A percentile compares a stretch with the other conserved stretches of the same genome.
These are phyloP conservation scores for Exophiala lecanii-corni DNA, from an alignment of 2,329 filamentous ascomycete genomes.

Conservation along the genomic window DNA sequence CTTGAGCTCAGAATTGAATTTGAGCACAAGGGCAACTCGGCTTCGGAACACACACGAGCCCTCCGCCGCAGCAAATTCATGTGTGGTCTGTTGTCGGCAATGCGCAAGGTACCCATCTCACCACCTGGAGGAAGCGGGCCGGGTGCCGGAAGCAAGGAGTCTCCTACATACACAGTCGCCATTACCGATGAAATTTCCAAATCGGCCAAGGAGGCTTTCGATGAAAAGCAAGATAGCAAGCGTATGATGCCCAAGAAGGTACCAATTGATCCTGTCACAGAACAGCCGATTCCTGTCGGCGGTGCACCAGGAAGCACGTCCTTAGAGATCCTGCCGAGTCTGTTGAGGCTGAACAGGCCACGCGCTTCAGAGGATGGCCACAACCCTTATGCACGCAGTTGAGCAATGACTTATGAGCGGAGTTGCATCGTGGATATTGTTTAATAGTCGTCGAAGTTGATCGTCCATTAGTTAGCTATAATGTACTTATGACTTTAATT, in stretches of 20 bases:
- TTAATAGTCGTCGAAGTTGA: no score
- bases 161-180: slow-evolving; percentile 15
- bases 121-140: slow-evolving; percentile 10
- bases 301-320: slow-evolving; percentile 5
- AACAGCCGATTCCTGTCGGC: slow-evolving; percentile 5
- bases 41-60: slow-evolving; percentile 7
- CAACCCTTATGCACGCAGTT: no score
- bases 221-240: slow-evolving; percentile 14
- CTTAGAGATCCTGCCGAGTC: slow-evolving; percentile 6
- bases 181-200: slow-evolving; percentile 12
- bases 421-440: no score
- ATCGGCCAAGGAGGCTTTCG: slow-evolving; percentile 7
- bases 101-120: slow-evolving; percentile 19
- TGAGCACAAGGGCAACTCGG: slow-evolving; percentile 27
- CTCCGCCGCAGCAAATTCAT: slow-evolving; percentile 21
- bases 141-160: slow-evolving; percentile 7
- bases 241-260: slow-evolving; percentile 11
- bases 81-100: slow-evolving; percentile 17
- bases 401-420: no score
- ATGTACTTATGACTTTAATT: no score
- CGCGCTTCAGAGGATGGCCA: not conserved
- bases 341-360: slow-evolving; percentile 1
- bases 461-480: no score
- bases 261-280: not conserved
- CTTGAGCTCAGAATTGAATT: slow-evolving; percentile 33